These are phyloP conservation scores for Colletotrichum eremochloae DNA, from an alignment of 2,329 filamentous ascomycete species.

Conservation along the genomic window DNA sequence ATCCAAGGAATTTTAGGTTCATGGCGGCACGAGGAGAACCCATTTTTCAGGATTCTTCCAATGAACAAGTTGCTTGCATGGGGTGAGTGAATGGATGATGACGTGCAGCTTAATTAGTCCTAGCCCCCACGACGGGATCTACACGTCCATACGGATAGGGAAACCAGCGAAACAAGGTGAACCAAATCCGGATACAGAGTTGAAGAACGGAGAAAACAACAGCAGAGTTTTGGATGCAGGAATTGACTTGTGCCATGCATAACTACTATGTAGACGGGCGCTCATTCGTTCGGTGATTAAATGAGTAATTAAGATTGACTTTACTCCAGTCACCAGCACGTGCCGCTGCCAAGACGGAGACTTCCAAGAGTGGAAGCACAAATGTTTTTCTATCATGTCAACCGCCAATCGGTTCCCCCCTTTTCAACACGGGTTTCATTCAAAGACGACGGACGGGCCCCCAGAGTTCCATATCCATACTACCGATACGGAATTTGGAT, in stretches of 20 bases:
- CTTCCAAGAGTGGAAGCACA: slow-evolving; percentile 29
- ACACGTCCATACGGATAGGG: neutral
- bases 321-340: neutral
- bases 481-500: neutral
- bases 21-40: neutral
- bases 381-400: neutral
- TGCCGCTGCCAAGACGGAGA: slow-evolving; percentile 35
- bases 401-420: slow-evolving; percentile 23
- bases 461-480: neutral
- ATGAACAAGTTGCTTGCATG: neutral
- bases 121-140: neutral
- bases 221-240: neutral
- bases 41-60: no score
- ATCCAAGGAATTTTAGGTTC: neutral
- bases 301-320: neutral
- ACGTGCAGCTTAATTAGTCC: neutral
- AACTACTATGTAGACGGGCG: neutral
- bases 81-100: neutral
- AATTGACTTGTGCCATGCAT: slow-evolving; percentile 5
- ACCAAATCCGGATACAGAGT: neutral
- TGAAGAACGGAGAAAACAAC: neutral
- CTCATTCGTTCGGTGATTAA: neutral
- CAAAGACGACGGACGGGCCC: slow-evolving; percentile 5
- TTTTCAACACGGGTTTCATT: slow-evolving; percentile 35
- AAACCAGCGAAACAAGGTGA: neutral